These are phyloP conservation scores for Porpolomopsis calyptriformis DNA, from an alignment of 768 basidiomycete genomes.

Conservation along the genomic window DNA sequence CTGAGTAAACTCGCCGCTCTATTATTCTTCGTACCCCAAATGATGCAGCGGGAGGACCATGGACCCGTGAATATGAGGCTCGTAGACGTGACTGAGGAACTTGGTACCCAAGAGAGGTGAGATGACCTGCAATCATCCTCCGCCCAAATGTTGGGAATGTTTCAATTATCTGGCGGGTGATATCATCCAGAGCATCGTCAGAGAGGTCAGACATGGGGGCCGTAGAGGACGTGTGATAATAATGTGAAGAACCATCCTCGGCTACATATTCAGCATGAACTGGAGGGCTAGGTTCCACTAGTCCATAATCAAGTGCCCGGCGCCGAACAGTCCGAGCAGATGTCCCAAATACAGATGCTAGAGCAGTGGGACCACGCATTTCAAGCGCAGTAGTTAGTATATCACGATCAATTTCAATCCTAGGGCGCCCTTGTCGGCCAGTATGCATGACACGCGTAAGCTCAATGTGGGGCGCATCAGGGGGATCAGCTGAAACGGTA, in stretches of 20 bases:
- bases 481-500: conserved; percentile 2
- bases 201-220: conserved; percentile 10
- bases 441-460: neutral
- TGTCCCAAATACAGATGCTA: conserved; percentile 11
- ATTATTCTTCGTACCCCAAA: conserved; percentile 19
- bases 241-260: conserved; percentile 10
- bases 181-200: conserved; percentile 16
- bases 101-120: conserved; percentile 13
- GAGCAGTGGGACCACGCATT: conserved; percentile 13
- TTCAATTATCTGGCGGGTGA: conserved; percentile 12
- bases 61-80: conserved; percentile 13
- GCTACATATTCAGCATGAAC: conserved; percentile 9
- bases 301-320: conserved; percentile 14
- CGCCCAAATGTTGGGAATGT: conserved; percentile 19
- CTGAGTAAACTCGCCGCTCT: conserved; percentile 21
- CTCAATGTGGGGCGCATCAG: neutral
- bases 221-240: conserved; percentile 6
- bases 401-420: conserved; percentile 18
- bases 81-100: conserved; percentile 15
- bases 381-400: conserved; percentile 15
- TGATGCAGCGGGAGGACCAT: conserved; percentile 11
- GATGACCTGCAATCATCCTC: conserved; percentile 16
- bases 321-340: conserved; percentile 12
- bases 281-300: conserved; percentile 13
- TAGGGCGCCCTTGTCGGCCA: conserved; percentile 16